These are phyloP conservation scores for Mortierella sp. DNA, from an alignment of 371 early-diverging fungal genomes.

Conservation along the genomic window DNA sequence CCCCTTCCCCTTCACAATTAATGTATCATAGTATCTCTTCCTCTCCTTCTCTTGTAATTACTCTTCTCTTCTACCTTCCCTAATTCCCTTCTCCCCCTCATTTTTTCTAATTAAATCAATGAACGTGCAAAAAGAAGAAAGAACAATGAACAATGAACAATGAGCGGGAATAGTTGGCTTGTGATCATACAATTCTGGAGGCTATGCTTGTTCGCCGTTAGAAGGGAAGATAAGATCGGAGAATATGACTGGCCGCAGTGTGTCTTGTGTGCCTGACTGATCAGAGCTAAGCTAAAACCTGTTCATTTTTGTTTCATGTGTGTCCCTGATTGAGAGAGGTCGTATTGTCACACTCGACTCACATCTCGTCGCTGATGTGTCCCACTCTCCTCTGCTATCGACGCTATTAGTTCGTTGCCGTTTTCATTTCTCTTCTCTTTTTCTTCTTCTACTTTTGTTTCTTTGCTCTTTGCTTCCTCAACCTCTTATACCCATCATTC, in stretches of 20 bases:
- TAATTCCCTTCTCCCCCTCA: not conserved
- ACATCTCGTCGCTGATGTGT: not conserved
- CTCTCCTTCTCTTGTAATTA: constrained; percentile 22
- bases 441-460: not conserved
- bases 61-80: not conserved
- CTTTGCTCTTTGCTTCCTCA: not conserved
- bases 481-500: too few relatives aligned
- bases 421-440: not conserved
- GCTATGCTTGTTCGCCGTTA: not conserved
- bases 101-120: constrained; percentile 6
- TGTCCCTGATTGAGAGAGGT: not conserved
- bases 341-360: constrained; percentile 1
- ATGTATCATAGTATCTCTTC: not conserved
- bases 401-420: not conserved
- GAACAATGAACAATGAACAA: not conserved
- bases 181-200: not conserved
- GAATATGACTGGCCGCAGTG: not conserved
- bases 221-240: not conserved
- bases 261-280: not conserved
- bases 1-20: not conserved
- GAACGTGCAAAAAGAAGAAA: not conserved
- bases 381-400: too few relatives aligned
- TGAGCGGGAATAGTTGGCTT: too few relatives aligned
- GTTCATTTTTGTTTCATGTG: too few relatives aligned
- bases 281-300: too few relatives aligned